Percentiles rank a stretch among this genome's conserved stretches.
Evolutionary conservation across 257 asterid genomes (phyloP).

Genomic region (Plantago major): DNA sequence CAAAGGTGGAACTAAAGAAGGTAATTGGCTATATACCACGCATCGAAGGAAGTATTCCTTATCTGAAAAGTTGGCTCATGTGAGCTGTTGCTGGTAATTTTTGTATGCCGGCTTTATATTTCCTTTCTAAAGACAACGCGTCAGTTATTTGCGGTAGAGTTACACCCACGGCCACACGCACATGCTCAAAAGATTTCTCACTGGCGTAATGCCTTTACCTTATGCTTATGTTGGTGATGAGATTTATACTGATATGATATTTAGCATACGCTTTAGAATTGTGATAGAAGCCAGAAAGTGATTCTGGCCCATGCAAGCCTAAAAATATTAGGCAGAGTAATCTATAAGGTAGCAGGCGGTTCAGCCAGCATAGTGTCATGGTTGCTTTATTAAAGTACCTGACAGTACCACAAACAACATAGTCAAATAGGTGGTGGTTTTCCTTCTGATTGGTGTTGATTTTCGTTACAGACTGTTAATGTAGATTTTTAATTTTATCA

Average conservation of each 20-base stretch:
- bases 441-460: too few relatives aligned
- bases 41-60: constrained; percentile 5
- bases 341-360: too few relatives aligned
- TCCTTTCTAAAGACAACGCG: neutral
- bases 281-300: neutral
- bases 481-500: too few relatives aligned
- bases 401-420: too few relatives aligned
- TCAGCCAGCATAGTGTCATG: too few relatives aligned
- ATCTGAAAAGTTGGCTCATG: neutral
- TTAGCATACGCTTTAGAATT: neutral
- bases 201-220: neutral
- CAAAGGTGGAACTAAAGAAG: constrained; percentile 86
- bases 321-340: too few relatives aligned
- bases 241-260: neutral
- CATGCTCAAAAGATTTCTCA: neutral
- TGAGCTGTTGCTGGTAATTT: neutral
- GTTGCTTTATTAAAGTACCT: too few relatives aligned
- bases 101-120: neutral
- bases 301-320: neutral
- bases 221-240: neutral
- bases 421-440: too few relatives aligned
- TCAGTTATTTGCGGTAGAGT: neutral
- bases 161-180: neutral
- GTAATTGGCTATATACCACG: constrained; percentile 30
- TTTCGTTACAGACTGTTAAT: too few relatives aligned